phyloP scores from a whole-genome alignment of 257 asterid genomes.

The Solanum clarkiae region DNA sequence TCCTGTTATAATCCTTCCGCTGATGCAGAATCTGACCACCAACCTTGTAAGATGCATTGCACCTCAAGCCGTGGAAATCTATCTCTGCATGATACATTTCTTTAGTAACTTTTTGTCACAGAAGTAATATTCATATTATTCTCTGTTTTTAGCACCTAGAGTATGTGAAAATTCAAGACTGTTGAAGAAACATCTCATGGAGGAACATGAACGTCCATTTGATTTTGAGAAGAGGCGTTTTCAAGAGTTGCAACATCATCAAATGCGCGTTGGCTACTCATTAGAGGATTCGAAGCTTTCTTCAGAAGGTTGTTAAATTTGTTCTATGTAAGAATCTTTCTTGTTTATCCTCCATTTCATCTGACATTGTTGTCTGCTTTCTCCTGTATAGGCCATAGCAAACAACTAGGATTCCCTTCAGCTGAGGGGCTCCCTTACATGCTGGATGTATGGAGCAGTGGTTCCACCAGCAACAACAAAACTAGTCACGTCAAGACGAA shows the following conservation, averaged over 20 bases:
- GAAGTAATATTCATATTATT: not conserved
- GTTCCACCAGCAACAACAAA: slow-evolving; percentile 1
- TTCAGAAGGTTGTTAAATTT: slow-evolving; percentile 34
- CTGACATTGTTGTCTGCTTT: not conserved
- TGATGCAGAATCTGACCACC: not conserved
- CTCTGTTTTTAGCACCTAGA: slow-evolving; percentile 1
- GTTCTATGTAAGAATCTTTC: not conserved
- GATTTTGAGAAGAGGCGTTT: slow-evolving; percentile 46
- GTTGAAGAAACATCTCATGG: not conserved
- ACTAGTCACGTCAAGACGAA: not conserved
- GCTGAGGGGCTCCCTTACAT: slow-evolving; percentile 24
- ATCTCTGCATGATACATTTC: not conserved
- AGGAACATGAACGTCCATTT: slow-evolving; percentile 23
- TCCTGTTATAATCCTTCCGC: not conserved
- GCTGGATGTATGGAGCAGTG: slow-evolving; percentile 28
- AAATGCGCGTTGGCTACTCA: slow-evolving; percentile 26
- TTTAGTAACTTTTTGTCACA: not conserved
- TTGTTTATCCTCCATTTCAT: not conserved
- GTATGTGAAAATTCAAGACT: not conserved
- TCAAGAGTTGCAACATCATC: slow-evolving; percentile 37
- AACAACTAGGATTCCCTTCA: slow-evolving; percentile 16
- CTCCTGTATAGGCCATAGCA: slow-evolving; percentile 23
- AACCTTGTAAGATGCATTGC: not conserved
- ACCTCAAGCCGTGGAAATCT: not conserved
- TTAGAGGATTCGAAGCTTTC: slow-evolving; percentile 33